phyloP scores from a whole-genome alignment of 129 eudicot species.

The Erigeron canadensis region DNA sequence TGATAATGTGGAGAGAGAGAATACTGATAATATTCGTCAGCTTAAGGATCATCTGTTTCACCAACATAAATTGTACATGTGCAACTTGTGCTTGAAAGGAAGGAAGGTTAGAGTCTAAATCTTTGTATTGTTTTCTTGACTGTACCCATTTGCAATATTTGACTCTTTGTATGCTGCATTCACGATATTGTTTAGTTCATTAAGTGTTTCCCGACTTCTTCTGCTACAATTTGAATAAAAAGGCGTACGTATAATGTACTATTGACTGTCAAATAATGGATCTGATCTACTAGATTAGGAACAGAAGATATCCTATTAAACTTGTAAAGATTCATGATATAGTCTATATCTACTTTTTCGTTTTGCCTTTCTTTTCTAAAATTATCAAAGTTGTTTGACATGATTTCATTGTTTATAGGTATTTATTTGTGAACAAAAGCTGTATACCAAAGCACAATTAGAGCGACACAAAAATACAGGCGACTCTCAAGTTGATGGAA shows the following conservation, averaged over 20 bases:
- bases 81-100: too few species aligned
- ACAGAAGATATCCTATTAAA: background rate
- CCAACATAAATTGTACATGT: too few species aligned
- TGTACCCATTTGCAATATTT: background rate
- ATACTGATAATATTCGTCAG: too few species aligned
- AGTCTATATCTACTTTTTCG: background rate
- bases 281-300: constrained; percentile 4
- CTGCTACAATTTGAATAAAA: background rate
- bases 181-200: background rate
- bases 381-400: constrained; percentile 27
- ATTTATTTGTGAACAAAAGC: constrained; percentile 93
- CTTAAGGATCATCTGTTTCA: too few species aligned
- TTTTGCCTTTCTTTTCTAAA: background rate
- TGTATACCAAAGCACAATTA: constrained; percentile 75
- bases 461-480: constrained; percentile 81
- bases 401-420: constrained; percentile 43
- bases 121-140: background rate
- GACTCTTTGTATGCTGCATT: background rate
- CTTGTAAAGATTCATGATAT: background rate
- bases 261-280: background rate
- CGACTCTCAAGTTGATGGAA: constrained; percentile 96
- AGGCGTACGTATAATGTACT: background rate
- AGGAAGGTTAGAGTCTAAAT: too few species aligned
- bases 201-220: background rate
- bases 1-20: constrained; percentile 41